Evolutionary conservation across 164 flowering plant genomes (phyloP).

Genomic region (Umbilicus rupestris): DNA sequence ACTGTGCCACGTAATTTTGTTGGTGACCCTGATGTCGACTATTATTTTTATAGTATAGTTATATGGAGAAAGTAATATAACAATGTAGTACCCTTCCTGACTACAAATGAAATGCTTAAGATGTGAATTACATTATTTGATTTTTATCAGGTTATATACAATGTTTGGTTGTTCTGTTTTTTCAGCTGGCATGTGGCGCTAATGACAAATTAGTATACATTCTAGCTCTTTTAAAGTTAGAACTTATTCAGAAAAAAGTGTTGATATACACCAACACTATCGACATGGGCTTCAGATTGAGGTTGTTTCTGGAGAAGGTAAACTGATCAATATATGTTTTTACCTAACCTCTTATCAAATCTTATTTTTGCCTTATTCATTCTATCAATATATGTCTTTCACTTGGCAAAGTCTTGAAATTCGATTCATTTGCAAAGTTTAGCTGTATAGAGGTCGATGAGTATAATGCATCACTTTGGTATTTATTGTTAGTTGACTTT

Average conservation of each 20-base stretch:
- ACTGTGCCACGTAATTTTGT: not conserved
- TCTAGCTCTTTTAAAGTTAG: constrained; percentile 82
- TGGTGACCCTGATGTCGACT: not conserved
- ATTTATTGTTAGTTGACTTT: too few relatives aligned
- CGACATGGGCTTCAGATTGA: constrained; percentile 77
- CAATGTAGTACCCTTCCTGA: not conserved
- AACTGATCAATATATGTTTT: not conserved
- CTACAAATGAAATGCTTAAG: not conserved
- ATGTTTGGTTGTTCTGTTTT: not conserved
- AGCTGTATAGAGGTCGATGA: not conserved
- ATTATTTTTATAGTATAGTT: not conserved
- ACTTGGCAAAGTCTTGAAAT: not conserved
- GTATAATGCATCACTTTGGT: too few relatives aligned
- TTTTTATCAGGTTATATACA: not conserved
- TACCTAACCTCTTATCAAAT: not conserved
- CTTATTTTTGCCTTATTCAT: not conserved
- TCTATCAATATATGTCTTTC: not conserved
- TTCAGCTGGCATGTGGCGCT: constrained; percentile 49
- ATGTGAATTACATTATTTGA: not conserved
- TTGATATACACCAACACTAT: constrained; percentile 78
- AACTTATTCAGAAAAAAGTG: constrained; percentile 82
- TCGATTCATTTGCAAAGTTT: not conserved
- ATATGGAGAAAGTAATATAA: not conserved
- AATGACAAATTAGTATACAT: constrained; percentile 67
- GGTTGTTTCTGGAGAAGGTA: constrained; percentile 75